A percentile compares a stretch with the other conserved stretches of the same genome.
phyloP scores from a whole-genome alignment of 2,329 filamentous ascomycete genomes.

The Aspergillus sp. region DNA sequence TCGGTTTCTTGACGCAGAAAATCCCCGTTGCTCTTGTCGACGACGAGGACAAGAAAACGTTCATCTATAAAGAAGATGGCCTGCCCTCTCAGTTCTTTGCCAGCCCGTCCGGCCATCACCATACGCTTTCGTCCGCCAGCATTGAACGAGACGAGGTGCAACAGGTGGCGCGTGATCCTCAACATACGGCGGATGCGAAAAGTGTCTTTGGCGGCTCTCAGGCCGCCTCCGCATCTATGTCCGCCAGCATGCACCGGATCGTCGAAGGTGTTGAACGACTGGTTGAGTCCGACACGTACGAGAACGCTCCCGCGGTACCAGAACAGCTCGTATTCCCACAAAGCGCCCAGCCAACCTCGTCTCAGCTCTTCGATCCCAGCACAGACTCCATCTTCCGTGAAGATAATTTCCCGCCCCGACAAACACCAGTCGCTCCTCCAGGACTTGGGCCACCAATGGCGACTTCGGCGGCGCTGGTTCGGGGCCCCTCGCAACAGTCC shows the following conservation, averaged over 20 bases:
- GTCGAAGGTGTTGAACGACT: conserved; percentile 39
- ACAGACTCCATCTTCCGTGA: conserved; percentile 21
- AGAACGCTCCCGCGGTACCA: conserved; percentile 27
- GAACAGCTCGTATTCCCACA: conserved; percentile 28
- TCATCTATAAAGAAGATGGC: conserved; percentile 55
- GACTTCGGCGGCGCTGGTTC: conserved; percentile 18
- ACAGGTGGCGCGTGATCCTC: conserved; percentile 24
- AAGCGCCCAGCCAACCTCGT: conserved; percentile 20
- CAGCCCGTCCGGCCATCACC: conserved; percentile 43
- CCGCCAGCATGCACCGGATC: conserved; percentile 42
- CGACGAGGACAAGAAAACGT: conserved; percentile 44
- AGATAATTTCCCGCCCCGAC: conserved; percentile 20
- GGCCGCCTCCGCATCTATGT: conserved; percentile 46
- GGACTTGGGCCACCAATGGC: conserved; percentile 29
- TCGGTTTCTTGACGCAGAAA: conserved; percentile 31
- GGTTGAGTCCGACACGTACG: conserved; percentile 41
- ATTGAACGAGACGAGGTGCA: conserved; percentile 43
- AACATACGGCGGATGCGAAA: conserved; percentile 25
- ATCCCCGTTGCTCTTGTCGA: conserved; percentile 51
- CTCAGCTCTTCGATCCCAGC: conserved; percentile 22
- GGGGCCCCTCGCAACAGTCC: conserved; percentile 27
- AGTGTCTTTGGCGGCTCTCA: conserved; percentile 44
- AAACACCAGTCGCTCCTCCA: conserved; percentile 32
- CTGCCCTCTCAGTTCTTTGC: conserved; percentile 51
- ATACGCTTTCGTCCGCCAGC: conserved; percentile 38